phyloP scores from a whole-genome alignment of 805 yeast genomes.

The Suhomyces prunicola region DNA sequence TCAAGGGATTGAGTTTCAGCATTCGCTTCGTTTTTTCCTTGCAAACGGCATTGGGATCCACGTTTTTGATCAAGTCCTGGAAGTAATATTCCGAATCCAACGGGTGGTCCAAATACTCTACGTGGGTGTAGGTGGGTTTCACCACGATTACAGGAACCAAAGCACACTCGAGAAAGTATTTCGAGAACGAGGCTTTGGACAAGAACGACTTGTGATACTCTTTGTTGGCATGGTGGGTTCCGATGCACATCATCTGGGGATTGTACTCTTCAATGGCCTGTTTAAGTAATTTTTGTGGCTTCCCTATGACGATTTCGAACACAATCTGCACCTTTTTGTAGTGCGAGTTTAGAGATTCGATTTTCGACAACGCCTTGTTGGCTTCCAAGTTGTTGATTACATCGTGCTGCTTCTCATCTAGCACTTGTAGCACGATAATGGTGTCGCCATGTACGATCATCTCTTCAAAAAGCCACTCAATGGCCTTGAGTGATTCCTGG shows the following conservation, averaged over 20 bases:
- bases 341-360: slow-evolving; percentile 35
- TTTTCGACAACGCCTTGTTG: slow-evolving; percentile 23
- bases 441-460: slow-evolving; percentile 44
- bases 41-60: slow-evolving; percentile 13
- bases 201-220: slow-evolving; percentile 25
- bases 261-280: slow-evolving; percentile 39
- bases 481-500: slow-evolving; percentile 35
- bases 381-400: slow-evolving; percentile 30
- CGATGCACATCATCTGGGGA: slow-evolving; percentile 46
- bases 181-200: slow-evolving; percentile 34
- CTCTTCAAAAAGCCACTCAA: slow-evolving; percentile 45
- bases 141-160: slow-evolving; percentile 44
- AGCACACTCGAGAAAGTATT: slow-evolving; percentile 41
- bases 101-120: slow-evolving; percentile 28
- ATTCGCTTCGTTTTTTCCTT: slow-evolving; percentile 17
- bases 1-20: slow-evolving; percentile 11
- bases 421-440: slow-evolving; percentile 38
- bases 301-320: slow-evolving; percentile 40
- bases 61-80: slow-evolving; percentile 29
- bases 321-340: slow-evolving; percentile 36
- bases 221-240: slow-evolving; percentile 33
- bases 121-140: slow-evolving; percentile 35
- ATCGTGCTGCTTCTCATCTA: slow-evolving; percentile 32
- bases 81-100: slow-evolving; percentile 36
- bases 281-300: slow-evolving; percentile 37